Conservation (phyloP, 352 stramenopile genomes). For the Pythium volutum region DNA sequence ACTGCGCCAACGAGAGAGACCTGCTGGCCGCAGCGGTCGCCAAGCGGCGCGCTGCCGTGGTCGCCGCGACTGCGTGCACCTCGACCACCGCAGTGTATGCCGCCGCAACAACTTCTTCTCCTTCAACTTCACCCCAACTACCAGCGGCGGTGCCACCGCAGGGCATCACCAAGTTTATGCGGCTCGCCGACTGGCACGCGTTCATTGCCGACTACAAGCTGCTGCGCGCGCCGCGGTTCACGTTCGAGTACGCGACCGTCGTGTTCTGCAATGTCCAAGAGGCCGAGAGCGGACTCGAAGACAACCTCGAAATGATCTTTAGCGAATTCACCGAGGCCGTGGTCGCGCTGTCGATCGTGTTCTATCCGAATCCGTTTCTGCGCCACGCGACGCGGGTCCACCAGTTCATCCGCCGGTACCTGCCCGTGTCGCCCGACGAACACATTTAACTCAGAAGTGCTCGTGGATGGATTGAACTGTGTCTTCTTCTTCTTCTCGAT, state of each 20-base stretch:
- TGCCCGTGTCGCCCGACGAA: slow-evolving; percentile 63
- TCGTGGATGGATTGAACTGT: no score
- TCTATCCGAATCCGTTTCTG: slow-evolving; percentile 67
- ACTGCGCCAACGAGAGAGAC: slow-evolving; percentile 65
- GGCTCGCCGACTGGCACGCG: slow-evolving; percentile 58
- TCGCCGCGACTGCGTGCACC: slow-evolving; percentile 1
- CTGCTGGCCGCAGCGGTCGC: slow-evolving; percentile 15
- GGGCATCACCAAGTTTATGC: slow-evolving; percentile 65
- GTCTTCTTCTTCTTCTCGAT: no score
- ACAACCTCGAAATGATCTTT: slow-evolving; percentile 71
- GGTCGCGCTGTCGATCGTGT: slow-evolving; percentile 42
- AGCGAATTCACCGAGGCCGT: slow-evolving; percentile 71
- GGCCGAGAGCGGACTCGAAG: slow-evolving; percentile 30
- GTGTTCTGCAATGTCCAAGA: slow-evolving; percentile 73
- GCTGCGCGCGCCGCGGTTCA: slow-evolving; percentile 52
- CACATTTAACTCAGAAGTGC: neutral
- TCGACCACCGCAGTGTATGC: neutral
- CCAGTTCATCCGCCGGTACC: slow-evolving; percentile 70
- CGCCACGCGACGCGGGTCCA: slow-evolving; percentile 46
- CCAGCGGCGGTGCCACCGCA: slow-evolving; percentile 5
- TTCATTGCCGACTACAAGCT: slow-evolving; percentile 76
- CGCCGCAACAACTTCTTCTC: neutral
- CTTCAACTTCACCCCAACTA: neutral
- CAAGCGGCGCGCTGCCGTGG: slow-evolving; percentile 24
- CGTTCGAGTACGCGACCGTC: slow-evolving; percentile 43